phyloP scores from a whole-genome alignment of 1,284 basidiomycete species.

The Phylloporus sp. region DNA sequence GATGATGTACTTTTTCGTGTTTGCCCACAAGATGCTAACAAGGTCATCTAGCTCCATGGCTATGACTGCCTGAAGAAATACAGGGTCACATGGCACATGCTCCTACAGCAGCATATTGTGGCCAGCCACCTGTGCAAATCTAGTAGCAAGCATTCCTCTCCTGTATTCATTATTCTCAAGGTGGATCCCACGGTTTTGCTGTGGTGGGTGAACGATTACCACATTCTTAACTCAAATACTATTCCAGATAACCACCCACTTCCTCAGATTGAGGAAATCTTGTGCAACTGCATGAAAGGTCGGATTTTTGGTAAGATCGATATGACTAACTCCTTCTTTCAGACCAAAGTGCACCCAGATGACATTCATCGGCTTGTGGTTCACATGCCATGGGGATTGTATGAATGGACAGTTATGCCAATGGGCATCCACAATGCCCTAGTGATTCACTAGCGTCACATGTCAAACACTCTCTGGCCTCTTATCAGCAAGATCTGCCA shows the following conservation, averaged over 20 bases:
- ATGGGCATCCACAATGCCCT: constrained; percentile 37
- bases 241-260: constrained; percentile 29
- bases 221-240: constrained; percentile 31
- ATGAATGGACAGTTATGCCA: constrained; percentile 40
- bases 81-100: not conserved
- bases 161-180: constrained; percentile 22
- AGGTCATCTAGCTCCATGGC: not conserved
- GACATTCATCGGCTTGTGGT: constrained; percentile 42
- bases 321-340: constrained; percentile 51
- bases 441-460: constrained; percentile 26
- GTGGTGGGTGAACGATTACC: constrained; percentile 29
- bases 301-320: constrained; percentile 42
- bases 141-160: not conserved
- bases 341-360: constrained; percentile 42
- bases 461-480: constrained; percentile 20
- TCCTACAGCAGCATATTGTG: not conserved
- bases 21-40: not conserved
- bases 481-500: constrained; percentile 32
- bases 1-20: not conserved
- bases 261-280: constrained; percentile 35
- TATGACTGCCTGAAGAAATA: not conserved
- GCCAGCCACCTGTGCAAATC: not conserved
- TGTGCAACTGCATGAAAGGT: constrained; percentile 20
- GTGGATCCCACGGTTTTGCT: constrained; percentile 10
- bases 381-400: constrained; percentile 37